Evolutionary conservation across 768 basidiomycete genomes (phyloP), one percentile per base, ranked within the genome.

Genomic region (Chalciporus piperatus): DNA sequence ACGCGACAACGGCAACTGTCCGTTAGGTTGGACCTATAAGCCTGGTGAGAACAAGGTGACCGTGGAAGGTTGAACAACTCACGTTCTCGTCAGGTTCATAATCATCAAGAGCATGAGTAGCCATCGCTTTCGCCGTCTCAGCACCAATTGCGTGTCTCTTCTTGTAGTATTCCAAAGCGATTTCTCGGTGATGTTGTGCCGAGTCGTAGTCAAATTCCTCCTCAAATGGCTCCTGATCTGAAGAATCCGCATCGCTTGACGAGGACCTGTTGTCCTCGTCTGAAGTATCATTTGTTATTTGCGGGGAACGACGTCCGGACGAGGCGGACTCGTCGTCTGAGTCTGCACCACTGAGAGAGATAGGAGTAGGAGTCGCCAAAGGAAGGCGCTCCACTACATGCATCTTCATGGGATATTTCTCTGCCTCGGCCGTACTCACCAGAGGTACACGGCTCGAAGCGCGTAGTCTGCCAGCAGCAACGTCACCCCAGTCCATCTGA

Each of bases 151-250:
- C 71, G 32, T 67, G 69, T 44, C 86, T 80, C 63, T 82, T 86
- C 56, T 76, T 70, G 64, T 85, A 75, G 61, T 92, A 91, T 56
- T 83, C 82, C 38, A 90, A 60, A 16, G 84, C 82, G 57, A 91
- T 77, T 64, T 90, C 88, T 25, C 87, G 83, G 56, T 89, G 85
- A 58, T 87, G 85, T 46, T 74, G 79, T 20, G 80, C 84, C 44
- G 72, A 74, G 56, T 88, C 81, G 28, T 83, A 69, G 58, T 89
- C 84, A 22, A 76, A 72, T 38, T 76, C 78, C 38, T 83, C 79
- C 44, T 77, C 73, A 43, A 71, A 52, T 2, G 70, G 69, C 23
- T 72, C 77, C n/a, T 76, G 75, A 14, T 70, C 67, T 17, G 53
- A 54, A 6, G 65, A 68, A 13, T 59, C 62, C 17, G 62, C 63